Evolutionary conservation across 805 yeast genomes (phyloP), one percentile per base, ranked within the genome.

Genomic region (Starmerella riodocensis): DNA sequence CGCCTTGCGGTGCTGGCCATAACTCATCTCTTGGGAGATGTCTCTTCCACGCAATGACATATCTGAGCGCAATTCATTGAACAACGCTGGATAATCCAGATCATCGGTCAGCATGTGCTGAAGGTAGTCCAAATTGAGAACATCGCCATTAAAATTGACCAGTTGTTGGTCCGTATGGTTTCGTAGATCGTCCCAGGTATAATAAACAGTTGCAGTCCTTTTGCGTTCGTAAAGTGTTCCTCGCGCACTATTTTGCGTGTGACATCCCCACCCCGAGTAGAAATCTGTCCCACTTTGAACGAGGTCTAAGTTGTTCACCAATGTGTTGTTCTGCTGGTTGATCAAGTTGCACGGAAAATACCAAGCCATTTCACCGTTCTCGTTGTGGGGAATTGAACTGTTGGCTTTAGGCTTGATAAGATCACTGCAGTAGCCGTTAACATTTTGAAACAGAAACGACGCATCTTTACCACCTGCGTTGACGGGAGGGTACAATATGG

Each of bases 201-300:
- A 91, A 58, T 71, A 85, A 4, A 88, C 78, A 47, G 80, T 84
- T 5, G 88, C 94, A 22, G 67, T 61, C 50, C 80, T 62, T 17
- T 70, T 58, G 50, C 81, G 61, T 56, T 79, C 81, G 55, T 71
- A 88, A 6, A 52, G 41, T 1, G 79, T 68, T 3, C 69, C 58
- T 54, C 97, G 73, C 0, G 94, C 86, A 2, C 54, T 47, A 6
- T 68, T 52, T 4, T 82, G 69, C 1, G 96, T 81, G 60, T 91
- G 95, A 57, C 97, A 88, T 2, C 88, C 93, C 73, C 82, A 85
- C 7, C 96, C 96, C 34, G 67, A 61, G 57, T 85, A 86, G 54
- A 75, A 74, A 17, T 67, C 58, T 16, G 48, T 51, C 1, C 85
- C 31, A 13, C 39, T 36, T 4, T 31, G 32, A 3, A 23, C 40